phyloP scores from a whole-genome alignment of 495 filamentous ascomycete species.

The Penicillium riverlandense region DNA sequence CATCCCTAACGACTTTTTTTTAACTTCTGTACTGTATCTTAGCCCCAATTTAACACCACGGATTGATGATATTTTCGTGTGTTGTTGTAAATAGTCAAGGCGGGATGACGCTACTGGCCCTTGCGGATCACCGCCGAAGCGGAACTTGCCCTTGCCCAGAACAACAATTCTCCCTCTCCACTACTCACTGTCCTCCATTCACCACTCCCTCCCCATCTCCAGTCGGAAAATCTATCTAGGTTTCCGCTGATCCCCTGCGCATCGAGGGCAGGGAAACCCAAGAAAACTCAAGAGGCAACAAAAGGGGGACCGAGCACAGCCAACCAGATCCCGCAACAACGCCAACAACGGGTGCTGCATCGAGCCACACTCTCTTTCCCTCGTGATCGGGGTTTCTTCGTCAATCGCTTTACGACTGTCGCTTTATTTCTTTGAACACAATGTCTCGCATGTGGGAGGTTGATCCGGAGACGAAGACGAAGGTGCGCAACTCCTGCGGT shows the following conservation, averaged over 20 bases:
- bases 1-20: constrained; percentile 34
- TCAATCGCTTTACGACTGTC: neutral
- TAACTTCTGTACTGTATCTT: constrained; percentile 42
- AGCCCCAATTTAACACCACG: constrained; percentile 36
- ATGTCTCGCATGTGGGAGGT: constrained; percentile 89
- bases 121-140: constrained; percentile 21
- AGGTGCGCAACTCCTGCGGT: constrained; percentile 46
- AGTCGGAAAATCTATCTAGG: neutral
- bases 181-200: constrained; percentile 2
- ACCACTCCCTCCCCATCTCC: neutral
- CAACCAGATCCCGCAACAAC: constrained; percentile 1
- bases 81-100: neutral
- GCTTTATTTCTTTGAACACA: constrained; percentile 1
- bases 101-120: constrained; percentile 17
- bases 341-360: neutral
- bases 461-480: constrained; percentile 88
- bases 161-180: constrained; percentile 1
- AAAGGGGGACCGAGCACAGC: constrained; percentile 9
- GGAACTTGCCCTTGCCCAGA: too few relatives aligned
- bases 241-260: neutral
- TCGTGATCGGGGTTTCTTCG: neutral
- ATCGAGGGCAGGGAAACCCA: neutral
- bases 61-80: constrained; percentile 12
- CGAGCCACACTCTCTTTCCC: neutral
- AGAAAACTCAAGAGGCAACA: neutral